These are phyloP conservation scores for Pyricularia grisea DNA, from an alignment of 2,329 filamentous ascomycete species.

Conservation along the genomic window DNA sequence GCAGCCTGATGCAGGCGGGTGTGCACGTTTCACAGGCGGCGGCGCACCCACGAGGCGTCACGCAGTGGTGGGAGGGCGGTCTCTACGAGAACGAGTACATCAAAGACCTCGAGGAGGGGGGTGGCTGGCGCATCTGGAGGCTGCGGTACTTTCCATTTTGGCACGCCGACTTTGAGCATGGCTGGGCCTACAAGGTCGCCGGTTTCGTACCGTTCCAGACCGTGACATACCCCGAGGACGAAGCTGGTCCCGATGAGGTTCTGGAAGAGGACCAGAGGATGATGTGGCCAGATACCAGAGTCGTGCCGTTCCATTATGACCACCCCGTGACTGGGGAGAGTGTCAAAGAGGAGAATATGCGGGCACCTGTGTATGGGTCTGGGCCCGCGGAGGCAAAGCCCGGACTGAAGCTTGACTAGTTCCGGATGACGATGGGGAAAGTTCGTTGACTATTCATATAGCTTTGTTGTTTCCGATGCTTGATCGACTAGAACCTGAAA, in stretches of 20 bases:
- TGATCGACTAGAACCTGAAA: not conserved
- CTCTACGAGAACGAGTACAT: slow-evolving; percentile 51
- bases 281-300: slow-evolving; percentile 47
- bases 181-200: slow-evolving; percentile 42
- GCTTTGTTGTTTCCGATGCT: not conserved
- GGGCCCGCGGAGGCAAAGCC: slow-evolving; percentile 28
- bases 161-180: slow-evolving; percentile 42
- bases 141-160: slow-evolving; percentile 49
- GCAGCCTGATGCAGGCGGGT: slow-evolving; percentile 44
- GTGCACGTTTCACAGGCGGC: slow-evolving; percentile 41
- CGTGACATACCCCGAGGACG: slow-evolving; percentile 37
- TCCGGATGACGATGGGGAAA: too few relatives aligned
- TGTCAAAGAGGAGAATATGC: slow-evolving; percentile 34
- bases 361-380: slow-evolving; percentile 34
- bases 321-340: slow-evolving; percentile 39
- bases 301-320: slow-evolving; percentile 42
- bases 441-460: not conserved
- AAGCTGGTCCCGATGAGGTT: slow-evolving; percentile 40
- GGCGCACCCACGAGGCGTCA: slow-evolving; percentile 38
- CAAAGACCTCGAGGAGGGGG: slow-evolving; percentile 31
- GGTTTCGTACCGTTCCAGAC: slow-evolving; percentile 43
- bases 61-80: slow-evolving; percentile 50
- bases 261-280: slow-evolving; percentile 35
- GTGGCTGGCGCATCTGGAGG: slow-evolving; percentile 43
- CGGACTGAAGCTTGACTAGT: slow-evolving; percentile 26